These are phyloP conservation scores for Colletotrichum cordylinicola DNA, from an alignment of 2,329 filamentous ascomycete genomes.

Conservation along the genomic window DNA sequence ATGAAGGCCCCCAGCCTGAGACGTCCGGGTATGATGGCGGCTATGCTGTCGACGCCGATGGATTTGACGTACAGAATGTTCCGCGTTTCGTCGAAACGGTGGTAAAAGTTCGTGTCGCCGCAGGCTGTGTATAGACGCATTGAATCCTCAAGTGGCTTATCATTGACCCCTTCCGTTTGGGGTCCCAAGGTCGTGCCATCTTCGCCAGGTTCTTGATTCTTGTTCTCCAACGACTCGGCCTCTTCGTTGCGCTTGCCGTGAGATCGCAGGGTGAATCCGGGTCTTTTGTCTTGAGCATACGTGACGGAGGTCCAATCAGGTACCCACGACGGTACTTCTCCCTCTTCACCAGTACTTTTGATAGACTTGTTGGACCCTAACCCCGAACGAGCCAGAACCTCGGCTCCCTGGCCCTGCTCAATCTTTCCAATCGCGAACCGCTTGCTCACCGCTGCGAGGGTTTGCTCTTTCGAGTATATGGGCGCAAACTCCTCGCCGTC, in stretches of 20 bases:
- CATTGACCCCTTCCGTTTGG: neutral
- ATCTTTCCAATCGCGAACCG: neutral
- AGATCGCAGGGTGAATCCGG: neutral
- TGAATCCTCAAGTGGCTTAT: neutral
- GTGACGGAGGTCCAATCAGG: neutral
- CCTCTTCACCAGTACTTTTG: neutral
- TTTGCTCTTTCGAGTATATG: neutral
- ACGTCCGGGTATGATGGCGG: neutral
- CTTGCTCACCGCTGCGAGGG: neutral
- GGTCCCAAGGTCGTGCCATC: neutral
- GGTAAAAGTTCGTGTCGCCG: neutral
- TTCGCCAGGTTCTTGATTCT: neutral
- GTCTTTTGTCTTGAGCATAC: neutral
- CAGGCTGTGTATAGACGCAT: neutral
- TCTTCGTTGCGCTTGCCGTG: neutral
- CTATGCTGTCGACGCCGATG: neutral
- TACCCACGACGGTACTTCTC: neutral
- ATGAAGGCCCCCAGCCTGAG: neutral
- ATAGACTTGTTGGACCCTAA: neutral
- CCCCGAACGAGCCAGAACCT: neutral
- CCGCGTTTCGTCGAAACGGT: neutral
- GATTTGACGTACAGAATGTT: neutral
- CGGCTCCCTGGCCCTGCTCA: neutral
- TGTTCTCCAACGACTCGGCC: neutral
- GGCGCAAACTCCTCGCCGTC: neutral